Evolutionary conservation across 1,284 basidiomycete genomes (phyloP).

Genomic region (Ganoderma lingzhi): DNA sequence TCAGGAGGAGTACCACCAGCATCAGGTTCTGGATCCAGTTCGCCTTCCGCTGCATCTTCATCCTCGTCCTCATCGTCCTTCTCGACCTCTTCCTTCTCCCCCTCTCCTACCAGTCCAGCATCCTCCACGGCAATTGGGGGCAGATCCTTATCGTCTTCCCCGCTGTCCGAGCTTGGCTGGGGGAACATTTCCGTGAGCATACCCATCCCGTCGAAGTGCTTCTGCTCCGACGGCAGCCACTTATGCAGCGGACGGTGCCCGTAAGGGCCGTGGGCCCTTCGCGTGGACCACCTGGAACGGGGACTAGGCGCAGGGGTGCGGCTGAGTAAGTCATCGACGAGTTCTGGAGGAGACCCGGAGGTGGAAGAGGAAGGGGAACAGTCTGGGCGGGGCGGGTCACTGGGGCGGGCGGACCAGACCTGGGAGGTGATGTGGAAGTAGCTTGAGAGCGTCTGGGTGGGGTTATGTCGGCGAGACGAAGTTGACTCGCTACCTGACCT

Average conservation of each 20-base stretch:
- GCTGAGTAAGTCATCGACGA: constrained; percentile 17
- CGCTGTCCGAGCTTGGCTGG: constrained; percentile 21
- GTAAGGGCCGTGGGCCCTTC: constrained; percentile 25
- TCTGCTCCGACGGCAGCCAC: constrained; percentile 19
- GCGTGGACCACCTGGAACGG: constrained; percentile 29
- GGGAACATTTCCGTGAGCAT: constrained; percentile 21
- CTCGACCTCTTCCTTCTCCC: neutral
- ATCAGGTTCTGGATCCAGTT: constrained; percentile 2
- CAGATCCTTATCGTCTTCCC: constrained; percentile 16
- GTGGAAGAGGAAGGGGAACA: neutral
- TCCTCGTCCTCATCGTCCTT: constrained; percentile 8
- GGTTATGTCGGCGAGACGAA: constrained; percentile 28
- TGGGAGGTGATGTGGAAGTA: constrained; percentile 23
- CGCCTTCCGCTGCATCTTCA: constrained; percentile 8
- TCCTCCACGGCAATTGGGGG: constrained; percentile 8
- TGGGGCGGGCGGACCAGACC: constrained; percentile 15
- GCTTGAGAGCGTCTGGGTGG: constrained; percentile 26
- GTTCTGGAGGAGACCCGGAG: constrained; percentile 10
- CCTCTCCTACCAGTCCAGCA: neutral
- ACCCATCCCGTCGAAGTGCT: constrained; percentile 20
- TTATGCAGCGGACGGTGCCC: constrained; percentile 27
- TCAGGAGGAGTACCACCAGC: constrained; percentile 10
- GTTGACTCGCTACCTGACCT: constrained; percentile 28
- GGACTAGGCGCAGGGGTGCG: constrained; percentile 20
- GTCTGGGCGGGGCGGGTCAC: constrained; percentile 9